Base-by-base conservation (phyloP, 495 filamentous ascomycete species). In the Penicillium coffeae region DNA sequence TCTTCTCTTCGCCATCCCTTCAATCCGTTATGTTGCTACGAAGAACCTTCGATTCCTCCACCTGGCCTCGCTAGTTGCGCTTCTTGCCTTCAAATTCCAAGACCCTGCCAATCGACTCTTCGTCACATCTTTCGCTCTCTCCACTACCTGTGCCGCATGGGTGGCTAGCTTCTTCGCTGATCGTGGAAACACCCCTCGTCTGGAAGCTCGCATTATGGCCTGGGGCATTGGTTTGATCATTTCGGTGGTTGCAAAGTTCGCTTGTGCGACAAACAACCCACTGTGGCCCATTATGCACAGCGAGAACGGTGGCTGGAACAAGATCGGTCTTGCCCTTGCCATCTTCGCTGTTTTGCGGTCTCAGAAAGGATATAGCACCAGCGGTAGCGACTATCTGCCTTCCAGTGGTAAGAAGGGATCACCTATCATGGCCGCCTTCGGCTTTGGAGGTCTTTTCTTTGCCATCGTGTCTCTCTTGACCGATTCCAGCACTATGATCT, bases 401-500 rank as follows among this genome's bases (percentile, higher is more conserved):
- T 59, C 72, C 16, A 66, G 69, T 21, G 62, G 71, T 42, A 75
- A 70, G 60, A 74, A 76, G 40, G 89, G 90, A 7, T 93, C 90
- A 16, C 73, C 83, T 0, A 47, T 86, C 25, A 74, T 94, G 37
- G 78, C 90, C 36, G 86, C 81, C 20, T 49, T 95, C 44, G 89
- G 94, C 40, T 68, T 96, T 44, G 90, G 78, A 32, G 94, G 89
- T 43, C 62, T 96, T 15, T 74, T 96, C 56, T 99, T 97, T 55
- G 89, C 77, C n/a, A 73, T 97, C 59, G 91, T 96, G 59, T 96
- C 90, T 2, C 77, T 97, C 12, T 77, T 99, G 20, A 95, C 93
- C 0, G 94, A 99, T 62, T 96, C 91, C 0, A 96, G 93, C 70
- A 99, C 94, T 22, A 97, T 97, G 90, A 96, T 97, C 50, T 77